phyloP scores from a whole-genome alignment of 768 basidiomycete genomes.

The Baorangia bicolor region DNA sequence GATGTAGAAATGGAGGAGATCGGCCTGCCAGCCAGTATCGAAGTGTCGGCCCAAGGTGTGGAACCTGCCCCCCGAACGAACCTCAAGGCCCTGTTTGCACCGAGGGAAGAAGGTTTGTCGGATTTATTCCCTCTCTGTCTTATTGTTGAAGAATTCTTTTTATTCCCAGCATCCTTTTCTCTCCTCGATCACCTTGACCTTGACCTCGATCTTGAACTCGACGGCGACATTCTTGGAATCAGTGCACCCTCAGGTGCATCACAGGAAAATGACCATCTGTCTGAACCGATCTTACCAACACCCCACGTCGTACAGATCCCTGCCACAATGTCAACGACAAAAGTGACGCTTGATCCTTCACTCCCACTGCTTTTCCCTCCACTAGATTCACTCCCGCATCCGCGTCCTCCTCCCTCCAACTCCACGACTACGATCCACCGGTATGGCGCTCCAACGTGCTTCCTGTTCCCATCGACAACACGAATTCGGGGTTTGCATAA shows the following conservation, averaged over 20 bases:
- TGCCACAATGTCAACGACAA: not conserved
- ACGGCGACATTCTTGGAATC: conserved; percentile 46
- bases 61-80: conserved; percentile 27
- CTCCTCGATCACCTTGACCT: conserved; percentile 74
- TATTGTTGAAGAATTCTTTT: not conserved
- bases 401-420: conserved; percentile 13
- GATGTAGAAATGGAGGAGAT: conserved; percentile 16
- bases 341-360: conserved; percentile 48
- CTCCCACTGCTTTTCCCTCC: conserved; percentile 66
- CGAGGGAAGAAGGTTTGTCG: conserved; percentile 58
- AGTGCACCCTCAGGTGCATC: conserved; percentile 14
- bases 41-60: not conserved
- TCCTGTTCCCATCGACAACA: conserved; percentile 35
- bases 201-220: conserved; percentile 69
- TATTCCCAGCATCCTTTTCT: conserved; percentile 59
- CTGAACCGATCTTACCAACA: conserved; percentile 7
- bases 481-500: conserved; percentile 51
- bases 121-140: not conserved
- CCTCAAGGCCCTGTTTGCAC: conserved; percentile 75
- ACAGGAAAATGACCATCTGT: not conserved
- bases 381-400: conserved; percentile 22
- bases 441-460: conserved; percentile 21
- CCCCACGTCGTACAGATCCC: not conserved
- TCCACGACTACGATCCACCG: not conserved
- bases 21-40: not conserved